Evolutionary conservation across 164 flowering plant species (phyloP).

Genomic region (Vitis rupestris): DNA sequence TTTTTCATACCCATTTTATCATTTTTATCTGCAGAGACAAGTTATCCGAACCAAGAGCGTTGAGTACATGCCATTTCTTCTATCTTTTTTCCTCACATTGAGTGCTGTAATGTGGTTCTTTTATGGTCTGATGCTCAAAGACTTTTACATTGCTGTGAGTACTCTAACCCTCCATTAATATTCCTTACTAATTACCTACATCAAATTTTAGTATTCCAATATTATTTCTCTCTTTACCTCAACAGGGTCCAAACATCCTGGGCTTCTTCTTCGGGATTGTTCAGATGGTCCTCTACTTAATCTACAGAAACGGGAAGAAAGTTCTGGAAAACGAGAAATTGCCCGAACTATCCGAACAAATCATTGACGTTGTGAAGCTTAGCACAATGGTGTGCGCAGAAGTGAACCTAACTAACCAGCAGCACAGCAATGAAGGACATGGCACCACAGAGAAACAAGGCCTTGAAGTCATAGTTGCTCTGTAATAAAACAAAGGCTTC

Average conservation of each 20-base stretch:
- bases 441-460: no score
- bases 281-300: constrained; percentile 58
- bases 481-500: no score
- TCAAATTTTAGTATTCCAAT: not conserved
- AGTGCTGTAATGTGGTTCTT: constrained; percentile 74
- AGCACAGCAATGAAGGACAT: not conserved
- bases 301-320: constrained; percentile 41
- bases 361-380: constrained; percentile 28
- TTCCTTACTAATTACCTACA: not conserved
- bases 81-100: constrained; percentile 64
- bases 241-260: constrained; percentile 60
- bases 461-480: no score
- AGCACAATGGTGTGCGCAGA: constrained; percentile 25
- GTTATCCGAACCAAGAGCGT: constrained; percentile 73
- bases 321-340: constrained; percentile 8
- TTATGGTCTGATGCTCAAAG: constrained; percentile 59
- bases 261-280: constrained; percentile 60
- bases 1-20: not conserved
- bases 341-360: constrained; percentile 27
- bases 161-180: not conserved
- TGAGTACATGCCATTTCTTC: constrained; percentile 70
- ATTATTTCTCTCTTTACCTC: not conserved
- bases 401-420: constrained; percentile 15
- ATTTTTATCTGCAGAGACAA: constrained; percentile 38
- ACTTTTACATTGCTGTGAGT: constrained; percentile 58